phyloP scores from a whole-genome alignment of 371 early-diverging fungal species.

The Fennellomyces sp. region DNA sequence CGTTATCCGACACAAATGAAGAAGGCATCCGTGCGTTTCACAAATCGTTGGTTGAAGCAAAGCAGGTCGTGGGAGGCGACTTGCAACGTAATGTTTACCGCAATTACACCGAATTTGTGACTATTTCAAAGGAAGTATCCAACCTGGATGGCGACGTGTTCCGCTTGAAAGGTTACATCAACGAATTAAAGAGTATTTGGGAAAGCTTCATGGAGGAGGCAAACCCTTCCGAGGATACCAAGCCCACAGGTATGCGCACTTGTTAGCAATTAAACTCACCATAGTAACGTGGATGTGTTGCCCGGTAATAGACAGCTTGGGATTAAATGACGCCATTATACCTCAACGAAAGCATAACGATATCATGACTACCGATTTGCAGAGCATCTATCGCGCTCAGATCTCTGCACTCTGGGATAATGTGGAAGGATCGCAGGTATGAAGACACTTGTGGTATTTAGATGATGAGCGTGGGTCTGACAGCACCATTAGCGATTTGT shows the following conservation, averaged over 20 bases:
- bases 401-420: conserved; percentile 75
- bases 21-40: conserved; percentile 66
- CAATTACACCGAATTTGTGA: conserved; percentile 94
- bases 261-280: too few species aligned
- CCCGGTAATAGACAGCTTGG: conserved; percentile 14
- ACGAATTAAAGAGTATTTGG: conserved; percentile 70
- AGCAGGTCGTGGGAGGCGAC: conserved; percentile 78
- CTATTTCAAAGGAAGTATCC: conserved; percentile 92
- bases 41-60: conserved; percentile 69
- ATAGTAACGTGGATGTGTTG: too few species aligned
- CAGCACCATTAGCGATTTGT: conserved; percentile 61
- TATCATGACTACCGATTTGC: conserved; percentile 53
- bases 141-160: conserved; percentile 79
- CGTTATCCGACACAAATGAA: conserved; percentile 61
- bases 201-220: conserved; percentile 57
- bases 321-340: conserved; percentile 23
- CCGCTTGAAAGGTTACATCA: conserved; percentile 65
- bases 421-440: conserved; percentile 79
- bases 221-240: conserved; percentile 28
- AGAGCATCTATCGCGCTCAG: conserved; percentile 63
- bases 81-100: conserved; percentile 90
- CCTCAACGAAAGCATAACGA: conserved; percentile 38
- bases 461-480: background rate
- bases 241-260: conserved; percentile 5
- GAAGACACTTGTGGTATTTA: background rate